These are phyloP conservation scores for Phialophora verrucosa DNA, from an alignment of 2,329 filamentous ascomycete genomes.

Conservation along the genomic window DNA sequence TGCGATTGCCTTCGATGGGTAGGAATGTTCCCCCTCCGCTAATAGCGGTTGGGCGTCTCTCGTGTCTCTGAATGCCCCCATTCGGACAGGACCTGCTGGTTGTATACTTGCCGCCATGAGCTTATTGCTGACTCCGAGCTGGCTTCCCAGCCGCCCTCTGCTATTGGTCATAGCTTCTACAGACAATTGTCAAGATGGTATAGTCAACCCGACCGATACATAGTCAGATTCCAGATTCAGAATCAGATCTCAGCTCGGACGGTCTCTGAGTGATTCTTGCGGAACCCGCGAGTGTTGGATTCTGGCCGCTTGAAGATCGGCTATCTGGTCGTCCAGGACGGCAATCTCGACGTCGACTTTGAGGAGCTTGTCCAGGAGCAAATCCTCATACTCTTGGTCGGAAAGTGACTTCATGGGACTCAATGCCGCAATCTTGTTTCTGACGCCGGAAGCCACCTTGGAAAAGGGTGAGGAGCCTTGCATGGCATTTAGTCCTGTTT, in stretches of 20 bases:
- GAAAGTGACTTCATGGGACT: slow-evolving; percentile 72
- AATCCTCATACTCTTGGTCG: slow-evolving; percentile 73
- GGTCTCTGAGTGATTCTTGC: not conserved
- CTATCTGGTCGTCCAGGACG: slow-evolving; percentile 76
- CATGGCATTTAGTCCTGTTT: slow-evolving; percentile 41
- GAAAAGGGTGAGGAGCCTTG: slow-evolving; percentile 46
- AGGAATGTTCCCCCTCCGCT: not conserved
- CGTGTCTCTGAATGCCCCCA: not conserved
- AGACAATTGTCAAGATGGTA: not conserved
- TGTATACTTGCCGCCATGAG: not conserved
- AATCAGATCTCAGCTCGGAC: slow-evolving; percentile 6
- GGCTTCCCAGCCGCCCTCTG: not conserved
- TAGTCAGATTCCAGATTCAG: too few relatives aligned
- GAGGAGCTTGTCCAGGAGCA: slow-evolving; percentile 73
- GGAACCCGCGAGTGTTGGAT: slow-evolving; percentile 6
- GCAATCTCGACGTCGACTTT: slow-evolving; percentile 77
- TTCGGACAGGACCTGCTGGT: not conserved
- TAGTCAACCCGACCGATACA: not conserved
- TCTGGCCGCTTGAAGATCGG: slow-evolving; percentile 42
- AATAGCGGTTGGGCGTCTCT: not conserved
- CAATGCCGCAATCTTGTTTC: slow-evolving; percentile 56
- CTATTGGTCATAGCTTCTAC: not conserved
- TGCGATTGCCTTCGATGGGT: not conserved
- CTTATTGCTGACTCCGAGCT: not conserved
- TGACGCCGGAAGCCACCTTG: slow-evolving; percentile 15